A percentile compares a stretch with the other conserved stretches of the same genome.
phyloP scores from a whole-genome alignment of 129 eudicot species.

The Flaveria linearis region DNA sequence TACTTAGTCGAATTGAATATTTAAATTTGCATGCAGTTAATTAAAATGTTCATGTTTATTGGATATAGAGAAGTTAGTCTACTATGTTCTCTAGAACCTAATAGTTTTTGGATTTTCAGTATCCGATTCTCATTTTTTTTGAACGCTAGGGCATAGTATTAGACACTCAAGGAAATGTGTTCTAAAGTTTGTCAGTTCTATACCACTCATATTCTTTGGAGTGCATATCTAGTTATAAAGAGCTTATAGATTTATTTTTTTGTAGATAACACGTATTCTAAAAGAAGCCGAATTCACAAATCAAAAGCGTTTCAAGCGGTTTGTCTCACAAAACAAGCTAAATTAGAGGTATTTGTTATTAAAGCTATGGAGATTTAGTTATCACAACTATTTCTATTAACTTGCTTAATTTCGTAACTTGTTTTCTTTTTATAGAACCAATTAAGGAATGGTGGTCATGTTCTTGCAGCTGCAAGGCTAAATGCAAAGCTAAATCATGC shows the following conservation, averaged over 20 bases:
- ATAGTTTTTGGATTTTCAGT: background rate
- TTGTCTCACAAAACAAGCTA: conserved; percentile 83
- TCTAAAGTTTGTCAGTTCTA: background rate
- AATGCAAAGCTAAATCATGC: conserved; percentile 80
- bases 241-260: conserved; percentile 4
- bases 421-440: conserved; percentile 49
- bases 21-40: background rate
- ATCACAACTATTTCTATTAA: conserved; percentile 14
- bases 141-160: background rate
- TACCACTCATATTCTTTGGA: conserved; percentile 1
- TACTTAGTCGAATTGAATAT: background rate
- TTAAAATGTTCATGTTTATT: background rate
- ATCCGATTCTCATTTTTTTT: background rate
- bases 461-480: conserved; percentile 85
- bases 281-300: conserved; percentile 84
- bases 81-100: background rate
- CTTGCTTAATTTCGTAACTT: background rate
- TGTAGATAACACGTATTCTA: conserved; percentile 61
- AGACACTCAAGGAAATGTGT: background rate
- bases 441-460: conserved; percentile 85
- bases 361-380: background rate
- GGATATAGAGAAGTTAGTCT: background rate
- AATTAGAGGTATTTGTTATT: conserved; percentile 67
- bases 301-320: conserved; percentile 86
- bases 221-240: background rate